Base-by-base conservation (phyloP, 306 rosid species). In the Gynostemma pentaphyllum region DNA sequence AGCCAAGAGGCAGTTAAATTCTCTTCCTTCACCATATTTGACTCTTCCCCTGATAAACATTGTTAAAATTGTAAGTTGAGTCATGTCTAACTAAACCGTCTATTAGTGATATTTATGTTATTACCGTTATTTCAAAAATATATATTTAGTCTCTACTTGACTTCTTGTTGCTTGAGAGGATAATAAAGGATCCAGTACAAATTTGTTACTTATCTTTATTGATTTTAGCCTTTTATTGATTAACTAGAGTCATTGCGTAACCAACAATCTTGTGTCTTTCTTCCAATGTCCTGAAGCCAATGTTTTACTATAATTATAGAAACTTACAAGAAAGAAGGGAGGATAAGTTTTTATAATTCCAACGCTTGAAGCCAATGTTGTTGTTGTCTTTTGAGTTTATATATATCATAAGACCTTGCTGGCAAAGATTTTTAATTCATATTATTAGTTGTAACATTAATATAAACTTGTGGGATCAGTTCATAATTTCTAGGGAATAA, bases 21-120 rank as follows among this genome's bases (percentile, higher is more conserved):
- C 73, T 62, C 81, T 71, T 74, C 88, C 94, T 66, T 86, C 97
- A n/a, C 95, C 94, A 7, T 88, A 84, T 76, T 7, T 88, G 37
- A 82, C 84, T 66, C 90, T 94, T 73, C 99, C 99, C 49, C 84
- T 94, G 32, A 86, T 79, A 97, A 94, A 95, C 84, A 94, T 94
- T 47, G 71, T 84, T 56, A 79, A 55, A 71, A 88, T 94, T 79
- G 94, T 94, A 32, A 81, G 97, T 96, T 89, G 47, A 22, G 70
- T 66, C 8, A 24, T 36, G 22, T 46, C 21, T 36, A 30, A 2
- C 49, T n/a, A n/a, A 10, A 61, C 22, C 7, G 40, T 37, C 21
- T 37, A 39, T 5, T 5, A 26, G 10, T 2, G 1, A 29, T 7
- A 1, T 57, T 57, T 14, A 12, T 9, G 13, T 9, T 41, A 15